Conservation (phyloP, 257 asterid species). For the Solanum piurae region DNA sequence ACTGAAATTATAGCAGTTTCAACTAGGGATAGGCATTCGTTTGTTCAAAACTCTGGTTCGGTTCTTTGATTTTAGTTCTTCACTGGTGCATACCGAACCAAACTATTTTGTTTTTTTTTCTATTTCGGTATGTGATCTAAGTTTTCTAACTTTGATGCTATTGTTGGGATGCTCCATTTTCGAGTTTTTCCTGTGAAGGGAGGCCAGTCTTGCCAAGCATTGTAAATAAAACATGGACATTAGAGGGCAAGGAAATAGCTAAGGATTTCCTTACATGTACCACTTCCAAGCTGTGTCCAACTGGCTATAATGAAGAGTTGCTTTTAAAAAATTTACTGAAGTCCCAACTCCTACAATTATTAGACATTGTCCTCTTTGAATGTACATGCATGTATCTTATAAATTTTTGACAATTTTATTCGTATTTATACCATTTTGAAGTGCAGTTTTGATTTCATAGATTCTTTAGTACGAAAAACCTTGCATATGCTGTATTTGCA, state of each 20-base stretch:
- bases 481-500: neutral
- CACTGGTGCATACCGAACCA: neutral
- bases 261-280: neutral
- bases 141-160: neutral
- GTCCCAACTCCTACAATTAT: neutral
- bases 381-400: neutral
- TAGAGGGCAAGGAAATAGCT: neutral
- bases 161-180: neutral
- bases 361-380: neutral
- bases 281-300: neutral
- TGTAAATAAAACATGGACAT: neutral
- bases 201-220: neutral
- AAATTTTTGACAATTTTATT: neutral
- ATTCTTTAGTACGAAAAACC: neutral
- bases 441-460: neutral
- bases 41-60: neutral
- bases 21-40: neutral
- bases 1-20: neutral
- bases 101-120: neutral
- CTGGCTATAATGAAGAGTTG: neutral
- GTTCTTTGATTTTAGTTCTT: neutral
- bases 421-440: neutral
- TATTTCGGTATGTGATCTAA: neutral
- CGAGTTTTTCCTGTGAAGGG: neutral
- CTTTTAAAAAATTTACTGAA: neutral